Conservation (phyloP, 2,329 filamentous ascomycete genomes). For the Metarhizium humberi region DNA sequence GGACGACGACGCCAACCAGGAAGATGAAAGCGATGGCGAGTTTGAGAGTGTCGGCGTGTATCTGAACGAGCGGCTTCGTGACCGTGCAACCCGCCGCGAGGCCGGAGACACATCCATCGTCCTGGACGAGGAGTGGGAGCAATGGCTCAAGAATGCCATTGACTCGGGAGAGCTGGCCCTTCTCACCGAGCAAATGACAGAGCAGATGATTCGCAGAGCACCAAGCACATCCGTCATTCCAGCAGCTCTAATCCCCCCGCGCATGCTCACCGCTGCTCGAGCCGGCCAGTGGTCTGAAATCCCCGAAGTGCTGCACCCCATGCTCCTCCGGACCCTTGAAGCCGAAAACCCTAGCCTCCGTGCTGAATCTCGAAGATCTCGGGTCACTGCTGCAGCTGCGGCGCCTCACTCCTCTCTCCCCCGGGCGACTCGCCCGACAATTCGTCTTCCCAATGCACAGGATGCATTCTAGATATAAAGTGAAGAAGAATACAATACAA, state of each 20-base stretch:
- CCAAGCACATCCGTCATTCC: slow-evolving; percentile 18
- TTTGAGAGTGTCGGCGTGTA: slow-evolving; percentile 48
- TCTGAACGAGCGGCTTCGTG: slow-evolving; percentile 55
- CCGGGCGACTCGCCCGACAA: slow-evolving; percentile 1
- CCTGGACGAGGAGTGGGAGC: slow-evolving; percentile 65
- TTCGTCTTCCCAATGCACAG: slow-evolving; percentile 7
- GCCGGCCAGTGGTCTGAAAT: slow-evolving; percentile 49
- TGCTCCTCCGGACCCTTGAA: slow-evolving; percentile 39
- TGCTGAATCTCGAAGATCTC: slow-evolving; percentile 2
- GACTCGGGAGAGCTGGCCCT: slow-evolving; percentile 45
- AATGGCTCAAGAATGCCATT: slow-evolving; percentile 62
- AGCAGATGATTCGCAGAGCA: slow-evolving; percentile 22
- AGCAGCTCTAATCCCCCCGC: slow-evolving; percentile 35
- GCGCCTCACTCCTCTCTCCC: slow-evolving; percentile 1
- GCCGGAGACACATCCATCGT: slow-evolving; percentile 48
- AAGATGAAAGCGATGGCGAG: slow-evolving; percentile 22
- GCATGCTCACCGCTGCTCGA: slow-evolving; percentile 45
- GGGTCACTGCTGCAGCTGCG: not conserved
- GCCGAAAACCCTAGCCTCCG: slow-evolving; percentile 18
- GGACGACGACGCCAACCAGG: slow-evolving; percentile 10
- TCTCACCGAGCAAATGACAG: slow-evolving; percentile 32
- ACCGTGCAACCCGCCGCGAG: slow-evolving; percentile 53
- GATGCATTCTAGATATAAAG: slow-evolving; percentile 3
- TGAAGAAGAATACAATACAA: not conserved
- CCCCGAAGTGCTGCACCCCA: slow-evolving; percentile 43